These are phyloP conservation scores for Cocos nucifera DNA, from an alignment of 176 grass and related monocot species.

Conservation along the genomic window DNA sequence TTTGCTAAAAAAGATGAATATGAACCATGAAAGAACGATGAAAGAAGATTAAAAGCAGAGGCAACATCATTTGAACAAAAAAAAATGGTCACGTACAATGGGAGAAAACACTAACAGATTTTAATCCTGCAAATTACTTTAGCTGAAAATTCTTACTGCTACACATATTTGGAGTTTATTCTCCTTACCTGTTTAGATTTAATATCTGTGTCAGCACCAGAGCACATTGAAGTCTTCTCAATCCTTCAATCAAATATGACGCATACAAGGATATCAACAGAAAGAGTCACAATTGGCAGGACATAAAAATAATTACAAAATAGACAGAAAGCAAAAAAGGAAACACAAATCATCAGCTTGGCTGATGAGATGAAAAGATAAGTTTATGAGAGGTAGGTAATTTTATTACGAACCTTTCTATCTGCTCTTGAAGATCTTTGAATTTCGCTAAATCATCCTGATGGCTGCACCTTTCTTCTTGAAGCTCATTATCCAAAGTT, in stretches of 20 bases:
- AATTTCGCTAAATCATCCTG: constrained; percentile 64
- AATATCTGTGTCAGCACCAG: constrained; percentile 45
- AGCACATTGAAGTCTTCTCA: constrained; percentile 42
- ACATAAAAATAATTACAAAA: constrained; percentile 5
- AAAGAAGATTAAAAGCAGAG: too few relatives aligned
- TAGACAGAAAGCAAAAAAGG: constrained; percentile 2
- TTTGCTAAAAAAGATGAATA: too few relatives aligned
- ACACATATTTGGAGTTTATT: too few relatives aligned
- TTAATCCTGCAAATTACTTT: too few relatives aligned
- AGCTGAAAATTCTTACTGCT: too few relatives aligned
- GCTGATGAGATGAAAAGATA: neutral
- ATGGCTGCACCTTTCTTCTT: constrained; percentile 61
- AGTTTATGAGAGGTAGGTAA: neutral
- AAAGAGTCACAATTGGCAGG: neutral
- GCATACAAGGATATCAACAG: constrained; percentile 1
- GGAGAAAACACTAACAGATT: too few relatives aligned
- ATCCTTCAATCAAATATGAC: constrained; percentile 27
- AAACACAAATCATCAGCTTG: constrained; percentile 1
- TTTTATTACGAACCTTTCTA: constrained; percentile 56
- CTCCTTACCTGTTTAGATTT: constrained; percentile 61
- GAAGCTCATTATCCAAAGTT: constrained; percentile 50
- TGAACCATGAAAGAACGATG: too few relatives aligned
- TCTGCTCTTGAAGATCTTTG: constrained; percentile 71
- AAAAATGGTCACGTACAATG: too few relatives aligned
- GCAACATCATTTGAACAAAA: too few relatives aligned